Base-by-base conservation (phyloP, 305 asterid genomes). In the Fraxinus sp. region DNA sequence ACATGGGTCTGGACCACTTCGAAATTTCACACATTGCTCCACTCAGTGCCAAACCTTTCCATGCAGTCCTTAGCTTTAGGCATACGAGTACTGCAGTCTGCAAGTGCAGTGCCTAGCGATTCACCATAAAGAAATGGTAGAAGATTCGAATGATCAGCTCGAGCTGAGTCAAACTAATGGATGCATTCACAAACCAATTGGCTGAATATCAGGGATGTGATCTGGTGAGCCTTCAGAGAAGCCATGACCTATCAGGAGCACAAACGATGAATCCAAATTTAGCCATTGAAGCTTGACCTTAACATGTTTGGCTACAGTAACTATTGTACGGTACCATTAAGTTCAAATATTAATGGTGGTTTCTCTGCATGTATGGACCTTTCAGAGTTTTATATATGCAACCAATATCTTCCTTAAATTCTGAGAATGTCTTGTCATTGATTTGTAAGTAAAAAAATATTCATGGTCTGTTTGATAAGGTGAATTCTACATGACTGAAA, bases 111-210 rank as follows among this genome's bases (percentile, higher is more conserved):
- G 0, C 98, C 98, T 75, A 95, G 79, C 0, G 98, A 95, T 81
- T 95, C 98, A 0, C 98, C 98, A 36, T 90, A 93, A 32, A 95
- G 92, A 82, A 93, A 93, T 80, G 89, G 89, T 0, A 96, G 95
- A 18, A 90, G 86, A 5, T 46, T 80, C 0, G 89, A 88, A 80
- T 91, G 85, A 30, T 82, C 30, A 30, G 84, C 84, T 28, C 88
- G 83, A 35, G 62, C 80, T 0, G 91, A 81, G 82, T 88, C 89
- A 49, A 95, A 91, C 68, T 79, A 91, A 37, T 87, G 93, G 35
- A 88, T 74, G 85, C 94, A 90, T n/a, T 93, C 98, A 0, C 81
- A 37, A 37, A 37, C 44, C 44, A 37, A 49, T 0, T 28, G 32
- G 32, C 32, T 28, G 32, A 28, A 28, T 28, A 28, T 28, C 32